phyloP scores from a whole-genome alignment of 495 filamentous ascomycete species.

The Margaritispora aquatica region DNA sequence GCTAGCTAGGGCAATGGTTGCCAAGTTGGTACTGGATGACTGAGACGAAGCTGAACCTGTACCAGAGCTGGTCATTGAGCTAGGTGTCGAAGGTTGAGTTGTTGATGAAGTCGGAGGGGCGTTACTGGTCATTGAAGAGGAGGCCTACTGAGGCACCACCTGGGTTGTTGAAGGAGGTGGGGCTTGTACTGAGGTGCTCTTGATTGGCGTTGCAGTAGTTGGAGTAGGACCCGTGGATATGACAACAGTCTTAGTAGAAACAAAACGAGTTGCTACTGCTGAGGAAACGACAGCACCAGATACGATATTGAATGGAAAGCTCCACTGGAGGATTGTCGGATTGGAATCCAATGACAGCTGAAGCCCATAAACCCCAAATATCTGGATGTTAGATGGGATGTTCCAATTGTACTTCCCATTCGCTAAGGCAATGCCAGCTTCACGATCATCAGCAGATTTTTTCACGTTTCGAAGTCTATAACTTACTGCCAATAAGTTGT shows the following conservation, averaged over 20 bases:
- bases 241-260: not conserved
- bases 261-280: not conserved
- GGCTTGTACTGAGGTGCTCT: not conserved
- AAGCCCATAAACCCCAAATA: not conserved
- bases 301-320: not conserved
- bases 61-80: not conserved
- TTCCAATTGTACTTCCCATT: not conserved
- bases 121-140: not conserved
- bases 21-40: not conserved
- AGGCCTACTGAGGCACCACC: not conserved
- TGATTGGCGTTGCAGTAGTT: not conserved
- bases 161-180: not conserved
- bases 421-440: not conserved
- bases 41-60: not conserved
- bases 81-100: not conserved
- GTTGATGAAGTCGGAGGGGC: too few species aligned
- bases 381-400: not conserved
- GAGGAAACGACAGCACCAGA: too few species aligned
- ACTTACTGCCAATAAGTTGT: not conserved
- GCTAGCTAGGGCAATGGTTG: not conserved
- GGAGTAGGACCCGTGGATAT: not conserved
- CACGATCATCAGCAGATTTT: not conserved
- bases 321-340: not conserved
- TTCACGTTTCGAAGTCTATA: not conserved
- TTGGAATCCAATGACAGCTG: not conserved